These are phyloP conservation scores for Leccinum fibrillosum DNA, from an alignment of 768 basidiomycete species.

Conservation along the genomic window DNA sequence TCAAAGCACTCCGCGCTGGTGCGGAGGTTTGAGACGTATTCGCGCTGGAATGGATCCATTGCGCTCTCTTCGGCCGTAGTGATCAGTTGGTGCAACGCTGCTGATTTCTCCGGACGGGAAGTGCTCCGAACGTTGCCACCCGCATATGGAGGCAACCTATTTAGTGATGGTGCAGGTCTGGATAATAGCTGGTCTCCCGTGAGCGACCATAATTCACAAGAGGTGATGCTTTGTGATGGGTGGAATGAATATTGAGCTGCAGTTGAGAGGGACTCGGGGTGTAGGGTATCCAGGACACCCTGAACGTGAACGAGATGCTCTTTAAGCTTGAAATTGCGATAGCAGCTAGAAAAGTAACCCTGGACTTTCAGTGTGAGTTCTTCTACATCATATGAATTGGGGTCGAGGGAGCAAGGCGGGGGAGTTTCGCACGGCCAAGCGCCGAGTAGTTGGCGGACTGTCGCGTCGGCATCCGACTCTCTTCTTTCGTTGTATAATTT, in stretches of 20 bases:
- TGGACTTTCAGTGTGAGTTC: not conserved
- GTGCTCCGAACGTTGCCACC: not conserved
- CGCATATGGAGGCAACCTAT: not conserved
- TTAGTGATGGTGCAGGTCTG: not conserved
- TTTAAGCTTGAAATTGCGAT: slow-evolving; percentile 12
- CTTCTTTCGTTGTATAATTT: slow-evolving; percentile 4
- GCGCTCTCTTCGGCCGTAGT: not conserved
- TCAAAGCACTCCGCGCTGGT: slow-evolving; percentile 15
- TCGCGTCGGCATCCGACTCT: not conserved
- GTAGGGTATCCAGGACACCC: not conserved
- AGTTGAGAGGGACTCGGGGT: not conserved
- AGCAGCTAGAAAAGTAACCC: slow-evolving; percentile 13
- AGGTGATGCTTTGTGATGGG: not conserved
- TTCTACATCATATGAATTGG: slow-evolving; percentile 1
- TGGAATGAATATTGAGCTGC: not conserved
- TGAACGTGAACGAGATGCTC: slow-evolving; percentile 8
- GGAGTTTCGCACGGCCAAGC: not conserved
- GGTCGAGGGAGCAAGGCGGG: not conserved
- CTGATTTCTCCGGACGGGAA: not conserved
- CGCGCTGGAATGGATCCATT: slow-evolving; percentile 5
- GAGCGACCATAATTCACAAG: not conserved
- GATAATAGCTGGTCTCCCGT: not conserved
- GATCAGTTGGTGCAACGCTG: slow-evolving; percentile 5
- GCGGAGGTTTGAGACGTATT: slow-evolving; percentile 14
- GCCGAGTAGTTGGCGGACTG: not conserved